These are phyloP conservation scores for Acanthamoeba rhysodes DNA, from an alignment of 208 protist species.

Conservation along the genomic window DNA sequence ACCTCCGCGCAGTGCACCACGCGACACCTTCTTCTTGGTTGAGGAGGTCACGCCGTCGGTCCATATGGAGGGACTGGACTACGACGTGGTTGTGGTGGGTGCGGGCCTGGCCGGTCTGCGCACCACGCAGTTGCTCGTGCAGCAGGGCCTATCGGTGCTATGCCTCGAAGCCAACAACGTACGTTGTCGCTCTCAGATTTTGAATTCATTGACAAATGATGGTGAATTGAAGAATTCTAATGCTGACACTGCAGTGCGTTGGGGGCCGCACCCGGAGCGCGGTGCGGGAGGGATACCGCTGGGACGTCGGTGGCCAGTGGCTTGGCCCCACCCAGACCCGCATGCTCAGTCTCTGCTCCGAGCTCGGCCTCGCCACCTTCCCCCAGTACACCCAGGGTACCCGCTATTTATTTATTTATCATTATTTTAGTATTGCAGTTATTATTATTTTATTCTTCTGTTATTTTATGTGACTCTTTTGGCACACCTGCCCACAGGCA, in stretches of 20 bases:
- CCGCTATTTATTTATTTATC: neutral
- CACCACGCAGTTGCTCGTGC: conserved; percentile 3
- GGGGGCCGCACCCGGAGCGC: neutral
- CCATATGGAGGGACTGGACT: neutral
- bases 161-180: conserved; percentile 54
- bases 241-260: neutral
- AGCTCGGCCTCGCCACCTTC: neutral
- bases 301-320: conserved; percentile 15
- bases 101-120: conserved; percentile 73
- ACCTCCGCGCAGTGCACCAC: too few relatives aligned
- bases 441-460: too few relatives aligned
- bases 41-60: too few relatives aligned
- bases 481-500: neutral
- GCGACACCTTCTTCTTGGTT: too few relatives aligned
- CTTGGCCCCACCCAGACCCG: conserved; percentile 15
- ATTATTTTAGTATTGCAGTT: too few relatives aligned
- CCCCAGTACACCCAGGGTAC: conserved; percentile 14
- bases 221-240: neutral
- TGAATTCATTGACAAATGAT: neutral
- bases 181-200: neutral
- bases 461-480: neutral
- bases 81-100: conserved; percentile 76
- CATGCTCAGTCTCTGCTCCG: neutral
- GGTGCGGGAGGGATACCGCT: neutral
- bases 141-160: neutral